phyloP scores from a whole-genome alignment of 2,329 filamentous ascomycete genomes.

The Epichloe uncinata region DNA sequence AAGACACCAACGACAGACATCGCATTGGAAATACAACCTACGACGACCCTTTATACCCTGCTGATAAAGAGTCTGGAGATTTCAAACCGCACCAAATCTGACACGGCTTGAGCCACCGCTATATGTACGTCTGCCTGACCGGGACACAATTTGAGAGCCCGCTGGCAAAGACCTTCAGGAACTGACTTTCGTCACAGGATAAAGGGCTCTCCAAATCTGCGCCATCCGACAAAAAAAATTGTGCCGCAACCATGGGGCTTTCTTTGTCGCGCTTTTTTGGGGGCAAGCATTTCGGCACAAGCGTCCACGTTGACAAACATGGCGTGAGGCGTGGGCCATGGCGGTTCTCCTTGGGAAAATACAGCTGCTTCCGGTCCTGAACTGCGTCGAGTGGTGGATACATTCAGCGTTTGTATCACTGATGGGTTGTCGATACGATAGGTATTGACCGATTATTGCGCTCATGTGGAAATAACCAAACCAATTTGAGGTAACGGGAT shows the following conservation, averaged over 20 bases:
- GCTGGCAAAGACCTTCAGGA: neutral
- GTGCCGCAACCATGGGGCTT: slow-evolving; percentile 26
- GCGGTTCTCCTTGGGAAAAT: slow-evolving; percentile 35
- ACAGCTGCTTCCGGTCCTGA: slow-evolving; percentile 32
- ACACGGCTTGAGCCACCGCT: neutral
- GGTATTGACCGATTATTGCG: no score
- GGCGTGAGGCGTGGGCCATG: slow-evolving; percentile 36
- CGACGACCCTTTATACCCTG: neutral
- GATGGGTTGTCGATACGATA: neutral
- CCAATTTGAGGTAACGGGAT: neutral
- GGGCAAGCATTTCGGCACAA: slow-evolving; percentile 36
- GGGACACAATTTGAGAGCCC: neutral
- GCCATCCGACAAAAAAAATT: neutral
- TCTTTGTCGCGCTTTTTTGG: slow-evolving; percentile 34
- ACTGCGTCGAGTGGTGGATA: neutral
- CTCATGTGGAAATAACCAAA: neutral
- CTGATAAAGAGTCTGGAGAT: neutral
- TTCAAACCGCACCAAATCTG: neutral
- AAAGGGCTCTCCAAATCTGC: neutral
- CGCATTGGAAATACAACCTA: neutral
- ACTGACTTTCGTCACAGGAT: neutral
- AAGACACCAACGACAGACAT: neutral
- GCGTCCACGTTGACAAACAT: slow-evolving; percentile 29
- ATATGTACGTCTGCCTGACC: neutral
- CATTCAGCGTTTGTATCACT: neutral